phyloP scores from a whole-genome alignment of 202 grass and related monocot genomes.

The Zizania palustris region DNA sequence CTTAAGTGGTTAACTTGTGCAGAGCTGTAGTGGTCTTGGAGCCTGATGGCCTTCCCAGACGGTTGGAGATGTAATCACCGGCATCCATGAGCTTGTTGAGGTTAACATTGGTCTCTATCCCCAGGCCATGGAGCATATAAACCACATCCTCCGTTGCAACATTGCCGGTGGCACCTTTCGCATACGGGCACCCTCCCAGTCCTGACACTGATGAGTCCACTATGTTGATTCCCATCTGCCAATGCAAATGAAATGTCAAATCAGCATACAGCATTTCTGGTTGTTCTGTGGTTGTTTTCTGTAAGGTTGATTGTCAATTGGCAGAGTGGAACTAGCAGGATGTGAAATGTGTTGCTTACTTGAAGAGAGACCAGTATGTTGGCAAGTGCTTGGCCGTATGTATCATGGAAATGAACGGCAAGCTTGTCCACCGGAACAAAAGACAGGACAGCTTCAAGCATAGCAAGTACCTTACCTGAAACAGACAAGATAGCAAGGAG shows the following conservation, averaged over 20 bases:
- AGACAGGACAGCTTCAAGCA: constrained; percentile 73
- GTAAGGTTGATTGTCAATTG: not conserved
- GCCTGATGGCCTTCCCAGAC: no score
- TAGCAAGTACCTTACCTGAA: constrained; percentile 69
- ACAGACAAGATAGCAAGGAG: not conserved
- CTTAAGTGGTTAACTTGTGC: no score
- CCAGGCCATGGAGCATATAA: no score
- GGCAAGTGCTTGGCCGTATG: constrained; percentile 85
- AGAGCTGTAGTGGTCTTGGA: no score
- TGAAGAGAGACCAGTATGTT: constrained; percentile 90
- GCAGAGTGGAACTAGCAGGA: not conserved
- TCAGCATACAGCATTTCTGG: not conserved
- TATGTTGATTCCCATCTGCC: constrained; percentile 59
- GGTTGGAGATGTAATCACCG: no score
- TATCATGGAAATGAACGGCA: constrained; percentile 91
- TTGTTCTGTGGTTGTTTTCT: not conserved
- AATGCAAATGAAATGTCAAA: constrained; percentile 18
- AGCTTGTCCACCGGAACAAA: constrained; percentile 72
- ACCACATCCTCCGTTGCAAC: no score
- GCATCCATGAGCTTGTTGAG: no score
- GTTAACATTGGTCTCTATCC: no score
- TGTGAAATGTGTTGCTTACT: constrained; percentile 48
- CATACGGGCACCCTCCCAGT: no score
- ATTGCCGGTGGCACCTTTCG: no score
- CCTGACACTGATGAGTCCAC: no score